Base-by-base conservation (phyloP, 2,329 filamentous ascomycete genomes). In the Sordariomycetes sp. region DNA sequence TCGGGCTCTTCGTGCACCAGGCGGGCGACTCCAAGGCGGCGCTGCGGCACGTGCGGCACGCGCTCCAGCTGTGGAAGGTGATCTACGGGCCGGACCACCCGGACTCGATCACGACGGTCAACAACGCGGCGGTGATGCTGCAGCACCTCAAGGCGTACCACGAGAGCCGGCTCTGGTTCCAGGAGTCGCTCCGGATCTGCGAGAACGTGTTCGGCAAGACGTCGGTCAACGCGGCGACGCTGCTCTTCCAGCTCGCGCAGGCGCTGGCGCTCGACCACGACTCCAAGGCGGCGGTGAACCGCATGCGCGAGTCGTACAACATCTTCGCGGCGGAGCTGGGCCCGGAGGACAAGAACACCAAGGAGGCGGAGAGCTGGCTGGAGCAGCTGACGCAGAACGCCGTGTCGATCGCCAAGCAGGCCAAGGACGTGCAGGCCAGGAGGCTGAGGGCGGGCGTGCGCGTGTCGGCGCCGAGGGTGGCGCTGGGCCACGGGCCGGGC, bases 121-220 rank as follows among this genome's bases (percentile, higher is more conserved):
- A 97, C 81, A 99, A 99, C 68, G 93, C 90, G 22, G 94, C 94
- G 8, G 94, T 99, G 60, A 99, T 99, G 94, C 84, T 99, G 60
- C 94, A 99, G 74, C 87, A 91, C 59, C 82, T 97, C 65, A 96
- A 97, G 79, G 86, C 89, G 61, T 99, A 96, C 76, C 87, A 93
- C 66, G 90, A 96, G 73, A 97, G 93, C 53, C 87, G 94, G 56
- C 80, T 93, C 62, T 99, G 94, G 94, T 99, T 99, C 69, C 94
- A 97, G 73, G 88, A 90, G 63, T 95, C 92, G 11, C 83, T 97
- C 56, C 81, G 83, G 51, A 87, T 97, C 61, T 97, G 92, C 71
- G 91, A 97, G 73, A 83, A 87, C 53, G 85, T 97, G 4, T 96
- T 93, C 63, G 94, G 94, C 67, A 87, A 89, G 71, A 82, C 90